phyloP scores from a whole-genome alignment of 129 eudicot species.

The Flaveria sonorensis region DNA sequence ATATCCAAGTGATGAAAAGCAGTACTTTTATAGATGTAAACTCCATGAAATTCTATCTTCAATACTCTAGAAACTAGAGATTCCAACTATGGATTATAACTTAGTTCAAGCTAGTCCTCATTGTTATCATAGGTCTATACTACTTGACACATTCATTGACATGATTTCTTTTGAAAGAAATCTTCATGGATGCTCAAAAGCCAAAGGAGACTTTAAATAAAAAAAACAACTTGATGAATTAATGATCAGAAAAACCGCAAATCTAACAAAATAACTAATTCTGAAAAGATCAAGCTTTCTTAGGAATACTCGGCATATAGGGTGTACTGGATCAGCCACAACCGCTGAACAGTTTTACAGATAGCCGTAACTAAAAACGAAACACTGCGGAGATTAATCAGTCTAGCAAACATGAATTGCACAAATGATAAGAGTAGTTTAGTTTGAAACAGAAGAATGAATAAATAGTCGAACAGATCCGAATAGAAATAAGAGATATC shows the following conservation, averaged over 20 bases:
- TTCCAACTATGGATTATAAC: background rate
- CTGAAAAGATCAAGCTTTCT: slow-evolving; percentile 12
- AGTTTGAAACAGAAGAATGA: background rate
- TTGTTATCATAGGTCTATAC: background rate
- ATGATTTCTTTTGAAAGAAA: too few relatives aligned
- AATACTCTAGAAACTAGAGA: background rate
- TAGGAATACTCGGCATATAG: background rate
- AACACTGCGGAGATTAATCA: too few relatives aligned
- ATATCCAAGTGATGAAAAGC: too few relatives aligned
- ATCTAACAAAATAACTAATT: background rate
- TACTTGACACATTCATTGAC: background rate
- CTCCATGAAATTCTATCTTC: background rate
- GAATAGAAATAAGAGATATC: background rate
- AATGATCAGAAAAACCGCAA: background rate
- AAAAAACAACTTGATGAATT: background rate
- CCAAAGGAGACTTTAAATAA: background rate
- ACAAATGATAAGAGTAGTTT: background rate
- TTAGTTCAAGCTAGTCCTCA: background rate
- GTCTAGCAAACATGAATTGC: too few relatives aligned
- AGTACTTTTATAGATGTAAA: background rate
- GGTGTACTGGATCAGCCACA: too few relatives aligned
- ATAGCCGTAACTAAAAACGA: too few relatives aligned
- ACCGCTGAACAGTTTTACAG: too few relatives aligned
- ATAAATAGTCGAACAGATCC: slow-evolving; percentile 19
- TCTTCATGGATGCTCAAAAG: too few relatives aligned